These are phyloP conservation scores for Botrytis galanthina DNA, from an alignment of 2,329 filamentous ascomycete species.

Conservation along the genomic window DNA sequence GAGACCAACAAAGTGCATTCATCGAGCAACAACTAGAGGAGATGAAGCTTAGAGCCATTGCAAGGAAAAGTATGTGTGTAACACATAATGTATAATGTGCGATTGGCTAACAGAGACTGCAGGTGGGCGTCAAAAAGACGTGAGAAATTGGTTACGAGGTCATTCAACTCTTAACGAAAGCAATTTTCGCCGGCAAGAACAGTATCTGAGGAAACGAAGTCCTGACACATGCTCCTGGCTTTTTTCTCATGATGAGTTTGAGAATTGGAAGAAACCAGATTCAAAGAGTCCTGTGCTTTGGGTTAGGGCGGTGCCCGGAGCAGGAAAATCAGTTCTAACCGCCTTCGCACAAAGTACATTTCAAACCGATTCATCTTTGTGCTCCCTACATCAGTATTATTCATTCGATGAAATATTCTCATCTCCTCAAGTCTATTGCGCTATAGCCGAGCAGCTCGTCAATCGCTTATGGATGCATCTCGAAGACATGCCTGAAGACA, in stretches of 20 bases:
- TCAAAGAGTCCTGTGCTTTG: not conserved
- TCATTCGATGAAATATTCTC: conserved; percentile 9
- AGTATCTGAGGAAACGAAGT: not conserved
- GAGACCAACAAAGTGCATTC: conserved; percentile 9
- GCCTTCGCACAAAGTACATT: not conserved
- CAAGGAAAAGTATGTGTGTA: conserved; percentile 1
- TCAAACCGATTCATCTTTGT: not conserved
- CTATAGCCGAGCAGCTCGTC: conserved; percentile 9
- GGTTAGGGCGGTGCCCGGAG: conserved; percentile 7
- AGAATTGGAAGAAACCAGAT: not conserved
- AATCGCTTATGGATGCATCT: conserved; percentile 6
- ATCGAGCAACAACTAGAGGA: conserved; percentile 10
- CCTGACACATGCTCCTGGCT: conserved; percentile 13
- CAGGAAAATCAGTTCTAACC: conserved; percentile 5
- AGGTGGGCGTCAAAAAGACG: conserved; percentile 12
- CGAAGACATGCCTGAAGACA: conserved; percentile 13
- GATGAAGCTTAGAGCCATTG: conserved; percentile 4
- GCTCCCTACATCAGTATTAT: conserved; percentile 10
- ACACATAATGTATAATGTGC: not conserved
- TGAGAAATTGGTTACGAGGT: conserved; percentile 11
- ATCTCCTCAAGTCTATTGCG: conserved; percentile 8
- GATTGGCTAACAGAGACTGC: not conserved
- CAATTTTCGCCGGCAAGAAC: conserved; percentile 6
- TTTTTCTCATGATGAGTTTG: not conserved
- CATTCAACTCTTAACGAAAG: conserved; percentile 1